Conservation (phyloP, 306 rosid genomes). For the Prinsepia uniflora region DNA sequence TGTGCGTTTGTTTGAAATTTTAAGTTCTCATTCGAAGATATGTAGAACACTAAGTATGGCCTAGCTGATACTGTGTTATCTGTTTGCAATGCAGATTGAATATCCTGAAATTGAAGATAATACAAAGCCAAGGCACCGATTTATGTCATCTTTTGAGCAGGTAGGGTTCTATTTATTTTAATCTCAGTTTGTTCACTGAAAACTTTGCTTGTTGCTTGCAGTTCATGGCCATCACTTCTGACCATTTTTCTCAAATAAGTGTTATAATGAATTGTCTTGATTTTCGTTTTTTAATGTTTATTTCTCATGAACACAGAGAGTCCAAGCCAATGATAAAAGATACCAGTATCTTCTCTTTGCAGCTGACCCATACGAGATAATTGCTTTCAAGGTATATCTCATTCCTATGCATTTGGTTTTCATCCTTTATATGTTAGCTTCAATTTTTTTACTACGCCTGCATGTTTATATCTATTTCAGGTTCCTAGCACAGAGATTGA, state of each 20-base stretch:
- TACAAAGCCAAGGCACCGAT: slow-evolving; percentile 82
- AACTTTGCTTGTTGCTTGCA: not conserved
- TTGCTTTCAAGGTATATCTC: slow-evolving; percentile 77
- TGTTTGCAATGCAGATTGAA: slow-evolving; percentile 58
- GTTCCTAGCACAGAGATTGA: slow-evolving; percentile 97
- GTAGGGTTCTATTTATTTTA: slow-evolving; percentile 26
- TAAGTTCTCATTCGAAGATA: not conserved
- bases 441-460: slow-evolving; percentile 3
- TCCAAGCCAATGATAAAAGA: slow-evolving; percentile 76
- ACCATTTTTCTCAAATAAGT: not conserved
- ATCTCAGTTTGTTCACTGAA: slow-evolving; percentile 1
- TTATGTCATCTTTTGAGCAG: slow-evolving; percentile 98
- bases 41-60: not conserved
- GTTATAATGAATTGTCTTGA: not conserved
- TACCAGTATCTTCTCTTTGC: slow-evolving; percentile 84
- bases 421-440: not conserved
- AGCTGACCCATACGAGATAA: slow-evolving; percentile 90
- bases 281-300: slow-evolving; percentile 5
- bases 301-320: slow-evolving; percentile 46
- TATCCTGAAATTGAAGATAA: slow-evolving; percentile 97
- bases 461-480: slow-evolving; percentile 37
- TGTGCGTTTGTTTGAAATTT: not conserved
- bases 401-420: not conserved
- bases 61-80: not conserved
- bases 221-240: not conserved